Conservation (phyloP, 106 monocot species). For the Narthecium ossifragum region DNA sequence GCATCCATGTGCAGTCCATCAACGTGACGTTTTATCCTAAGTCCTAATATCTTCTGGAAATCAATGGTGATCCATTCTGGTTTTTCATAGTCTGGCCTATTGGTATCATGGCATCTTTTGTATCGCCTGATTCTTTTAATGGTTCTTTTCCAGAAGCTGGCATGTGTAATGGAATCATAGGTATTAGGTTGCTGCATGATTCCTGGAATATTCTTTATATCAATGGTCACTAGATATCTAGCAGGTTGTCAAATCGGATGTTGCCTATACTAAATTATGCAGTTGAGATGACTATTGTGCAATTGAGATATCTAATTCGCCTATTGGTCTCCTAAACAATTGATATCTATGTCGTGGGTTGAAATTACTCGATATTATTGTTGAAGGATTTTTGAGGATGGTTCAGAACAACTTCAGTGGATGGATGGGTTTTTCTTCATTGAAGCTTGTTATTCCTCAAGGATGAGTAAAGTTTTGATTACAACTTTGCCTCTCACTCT, state of each 20-base stretch:
- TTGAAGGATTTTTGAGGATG: constrained; percentile 5
- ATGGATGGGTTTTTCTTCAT: constrained; percentile 17
- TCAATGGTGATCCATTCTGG: constrained; percentile 22
- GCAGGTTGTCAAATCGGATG: constrained; percentile 16
- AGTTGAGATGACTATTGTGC: constrained; percentile 10
- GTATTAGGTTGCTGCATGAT: constrained; percentile 27
- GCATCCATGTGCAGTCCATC: constrained; percentile 15
- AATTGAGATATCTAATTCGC: constrained; percentile 5
- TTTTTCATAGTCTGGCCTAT: constrained; percentile 12
- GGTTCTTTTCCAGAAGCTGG: constrained; percentile 13
- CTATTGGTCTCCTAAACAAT: constrained; percentile 1
- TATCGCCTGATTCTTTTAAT: constrained; percentile 12
- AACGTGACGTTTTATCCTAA: constrained; percentile 6
- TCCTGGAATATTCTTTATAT: constrained; percentile 7
- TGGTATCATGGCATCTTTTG: constrained; percentile 11
- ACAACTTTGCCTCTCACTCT: background rate
- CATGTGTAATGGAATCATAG: constrained; percentile 20
- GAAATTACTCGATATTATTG: constrained; percentile 1
- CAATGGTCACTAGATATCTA: constrained; percentile 13
- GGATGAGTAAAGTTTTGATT: background rate
- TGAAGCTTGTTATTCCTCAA: constrained; percentile 15
- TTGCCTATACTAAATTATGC: constrained; percentile 7
- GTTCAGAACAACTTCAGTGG: constrained; percentile 12
- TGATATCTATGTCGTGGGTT: constrained; percentile 1
- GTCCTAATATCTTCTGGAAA: constrained; percentile 20